Conservation (phyloP, 306 rosid species). For the Lathyrus sativus region DNA sequence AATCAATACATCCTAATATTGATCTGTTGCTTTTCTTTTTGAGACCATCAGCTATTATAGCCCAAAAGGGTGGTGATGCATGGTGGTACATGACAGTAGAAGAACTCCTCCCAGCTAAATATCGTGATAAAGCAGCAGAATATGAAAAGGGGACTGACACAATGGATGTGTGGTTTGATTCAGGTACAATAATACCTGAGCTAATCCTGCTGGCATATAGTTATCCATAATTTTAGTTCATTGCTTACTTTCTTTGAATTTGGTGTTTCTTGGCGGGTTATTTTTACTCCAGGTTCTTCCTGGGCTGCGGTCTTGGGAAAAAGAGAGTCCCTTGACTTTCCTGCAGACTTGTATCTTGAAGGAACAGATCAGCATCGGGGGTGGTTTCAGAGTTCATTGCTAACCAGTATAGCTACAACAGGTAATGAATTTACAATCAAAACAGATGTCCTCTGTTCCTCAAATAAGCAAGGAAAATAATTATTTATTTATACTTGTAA, state of each 20-base stretch:
- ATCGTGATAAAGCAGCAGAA: constrained; percentile 78
- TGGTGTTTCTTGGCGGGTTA: constrained; percentile 33
- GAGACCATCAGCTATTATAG: constrained; percentile 67
- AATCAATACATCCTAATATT: constrained; percentile 22
- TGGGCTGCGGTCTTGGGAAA: constrained; percentile 95
- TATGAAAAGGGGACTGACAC: constrained; percentile 98
- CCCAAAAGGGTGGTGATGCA: constrained; percentile 97
- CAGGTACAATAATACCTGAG: constrained; percentile 58
- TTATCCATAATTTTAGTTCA: constrained; percentile 17
- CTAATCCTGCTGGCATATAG: constrained; percentile 16
- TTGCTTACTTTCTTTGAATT: constrained; percentile 31
- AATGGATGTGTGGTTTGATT: constrained; percentile 99
- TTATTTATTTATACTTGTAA: neutral
- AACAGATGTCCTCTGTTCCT: neutral
- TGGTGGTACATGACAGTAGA: constrained; percentile 98
- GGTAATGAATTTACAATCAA: constrained; percentile 49
- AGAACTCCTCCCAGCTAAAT: constrained; percentile 85
- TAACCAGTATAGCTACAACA: constrained; percentile 88
- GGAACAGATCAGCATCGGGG: constrained; percentile 99
- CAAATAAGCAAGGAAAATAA: neutral
- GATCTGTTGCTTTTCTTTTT: constrained; percentile 38
- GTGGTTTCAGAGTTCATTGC: constrained; percentile 97
- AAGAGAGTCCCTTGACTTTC: constrained; percentile 67
- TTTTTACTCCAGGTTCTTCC: constrained; percentile 82
- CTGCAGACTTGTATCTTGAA: constrained; percentile 96